Evolutionary conservation across 75 land plant genomes (phyloP).

Genomic region (Sequoiadendron giganteum): DNA sequence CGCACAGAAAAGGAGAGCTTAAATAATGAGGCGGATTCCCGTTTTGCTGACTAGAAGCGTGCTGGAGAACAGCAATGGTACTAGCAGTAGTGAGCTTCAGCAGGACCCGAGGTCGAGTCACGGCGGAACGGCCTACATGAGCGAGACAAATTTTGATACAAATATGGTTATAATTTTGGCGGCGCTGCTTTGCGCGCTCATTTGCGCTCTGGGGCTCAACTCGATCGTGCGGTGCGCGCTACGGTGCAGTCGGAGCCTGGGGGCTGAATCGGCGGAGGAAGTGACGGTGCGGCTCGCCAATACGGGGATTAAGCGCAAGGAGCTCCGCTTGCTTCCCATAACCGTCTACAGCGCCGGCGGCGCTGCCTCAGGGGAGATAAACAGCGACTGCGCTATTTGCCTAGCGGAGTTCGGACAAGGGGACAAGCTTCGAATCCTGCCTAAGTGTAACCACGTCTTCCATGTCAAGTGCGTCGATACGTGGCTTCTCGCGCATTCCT

Average conservation of each 20-base stretch:
- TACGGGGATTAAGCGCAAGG: slow-evolving; percentile 41
- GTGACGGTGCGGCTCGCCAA: not conserved
- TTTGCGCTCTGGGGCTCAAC: slow-evolving; percentile 56
- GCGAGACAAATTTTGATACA: slow-evolving; percentile 39
- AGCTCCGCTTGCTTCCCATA: slow-evolving; percentile 32
- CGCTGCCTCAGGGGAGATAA: not conserved
- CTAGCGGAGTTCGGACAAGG: slow-evolving; percentile 52
- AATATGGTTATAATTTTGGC: slow-evolving; percentile 70
- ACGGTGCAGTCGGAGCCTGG: slow-evolving; percentile 15
- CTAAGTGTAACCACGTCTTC: slow-evolving; percentile 74
- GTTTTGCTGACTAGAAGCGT: not conserved
- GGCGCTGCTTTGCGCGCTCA: slow-evolving; percentile 57
- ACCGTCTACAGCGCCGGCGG: slow-evolving; percentile 19
- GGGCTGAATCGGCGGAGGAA: not conserved
- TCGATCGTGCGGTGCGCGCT: slow-evolving; percentile 48
- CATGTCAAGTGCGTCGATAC: slow-evolving; percentile 65
- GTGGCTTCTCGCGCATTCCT: slow-evolving; percentile 64
- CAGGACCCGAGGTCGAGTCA: not conserved
- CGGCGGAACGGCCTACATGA: not conserved
- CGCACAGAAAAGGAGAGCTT: not conserved
- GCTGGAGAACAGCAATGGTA: not conserved
- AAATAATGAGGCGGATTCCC: not conserved
- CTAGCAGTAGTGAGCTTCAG: not conserved
- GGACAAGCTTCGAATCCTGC: slow-evolving; percentile 41
- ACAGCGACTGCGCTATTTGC: slow-evolving; percentile 58